These are phyloP conservation scores for Suillus weaverae DNA, from an alignment of 768 basidiomycete genomes.

Conservation along the genomic window DNA sequence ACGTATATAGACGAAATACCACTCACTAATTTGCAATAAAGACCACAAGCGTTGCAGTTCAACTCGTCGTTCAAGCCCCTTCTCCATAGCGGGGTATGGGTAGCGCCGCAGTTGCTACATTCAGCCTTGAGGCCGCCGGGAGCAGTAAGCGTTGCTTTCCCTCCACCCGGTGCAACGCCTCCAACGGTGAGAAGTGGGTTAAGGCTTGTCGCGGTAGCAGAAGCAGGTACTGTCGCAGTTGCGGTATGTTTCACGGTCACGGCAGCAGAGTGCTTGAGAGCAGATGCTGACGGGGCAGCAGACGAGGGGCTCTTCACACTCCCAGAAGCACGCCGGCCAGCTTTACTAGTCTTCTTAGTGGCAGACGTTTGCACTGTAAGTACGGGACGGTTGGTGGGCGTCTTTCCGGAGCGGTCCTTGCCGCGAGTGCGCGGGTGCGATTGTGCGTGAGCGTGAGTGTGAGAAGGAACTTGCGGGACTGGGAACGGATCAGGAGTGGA, in stretches of 20 bases:
- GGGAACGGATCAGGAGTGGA: slow-evolving; percentile 7
- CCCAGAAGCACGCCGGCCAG: neutral
- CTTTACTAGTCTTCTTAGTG: neutral
- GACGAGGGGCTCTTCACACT: neutral
- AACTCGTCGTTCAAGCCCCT: slow-evolving; percentile 85
- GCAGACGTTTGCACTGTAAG: slow-evolving; percentile 61
- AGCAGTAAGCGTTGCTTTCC: slow-evolving; percentile 29
- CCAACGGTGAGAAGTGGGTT: slow-evolving; percentile 41
- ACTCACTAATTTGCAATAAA: slow-evolving; percentile 83
- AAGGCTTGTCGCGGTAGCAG: slow-evolving; percentile 62
- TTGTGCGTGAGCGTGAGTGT: slow-evolving; percentile 51
- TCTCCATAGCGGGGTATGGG: slow-evolving; percentile 86
- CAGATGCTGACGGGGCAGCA: neutral
- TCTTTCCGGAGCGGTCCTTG: slow-evolving; percentile 15
- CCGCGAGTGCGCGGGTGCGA: slow-evolving; percentile 52
- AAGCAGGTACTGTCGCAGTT: slow-evolving; percentile 45
- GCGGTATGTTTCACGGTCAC: neutral
- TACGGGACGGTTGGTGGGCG: slow-evolving; percentile 50
- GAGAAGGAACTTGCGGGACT: slow-evolving; percentile 33
- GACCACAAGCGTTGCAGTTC: slow-evolving; percentile 86
- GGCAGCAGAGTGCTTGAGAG: neutral
- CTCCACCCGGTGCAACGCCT: slow-evolving; percentile 16
- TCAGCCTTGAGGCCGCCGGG: slow-evolving; percentile 73
- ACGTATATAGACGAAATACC: neutral
- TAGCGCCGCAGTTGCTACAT: slow-evolving; percentile 87